Evolutionary conservation across 2,329 filamentous ascomycete species (phyloP), one percentile per base, ranked within the genome.

Genomic region (Blumeria hordei): DNA sequence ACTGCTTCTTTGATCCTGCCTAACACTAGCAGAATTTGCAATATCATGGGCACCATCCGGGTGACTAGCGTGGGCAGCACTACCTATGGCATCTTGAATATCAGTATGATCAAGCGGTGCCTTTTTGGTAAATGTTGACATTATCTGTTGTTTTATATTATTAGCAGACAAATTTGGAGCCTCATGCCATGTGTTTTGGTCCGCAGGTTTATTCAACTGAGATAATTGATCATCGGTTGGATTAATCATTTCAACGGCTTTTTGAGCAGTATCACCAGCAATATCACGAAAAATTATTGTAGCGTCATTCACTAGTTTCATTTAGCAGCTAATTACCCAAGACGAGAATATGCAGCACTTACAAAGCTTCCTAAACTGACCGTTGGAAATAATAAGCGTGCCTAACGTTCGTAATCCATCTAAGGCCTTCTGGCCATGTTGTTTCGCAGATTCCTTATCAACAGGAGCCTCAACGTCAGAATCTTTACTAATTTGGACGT

Each of bases 141-240:
- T 47, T 14, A 83, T 65, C 65, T 88, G 81, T 16, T 77, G 73
- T 70, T 79, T 85, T 55, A 92, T 59, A 56, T 75, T 78, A 1
- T 80, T 77, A 67, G 77, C 81, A 59, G 80, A 83, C 52, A 94
- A 64, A 59, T 92, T 74, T 3, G 88, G 88, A 45, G 78, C 76
- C 56, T 95, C 88, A 63, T 95, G 86, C 92, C 92, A 98, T 14
- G 81, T 84, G 69, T 96, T 92, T 64, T 94, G 88, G 16, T 84
- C 78, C 1, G 92, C 92, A 1, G 92, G 79, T n/a, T 72, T 66
- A 61, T 96, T 90, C 36, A 96, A 79, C 63, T 88, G 81, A 8
- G 71, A 66, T 18, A 96, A 74, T 58, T 83, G 72, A 0, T 94
- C 85, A 56, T 93, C 78, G 1, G 76, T 78, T 2, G 92, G 92